Evolutionary conservation across 352 stramenopile species (phyloP).

Genomic region (Globisporangium megalacanthum): DNA sequence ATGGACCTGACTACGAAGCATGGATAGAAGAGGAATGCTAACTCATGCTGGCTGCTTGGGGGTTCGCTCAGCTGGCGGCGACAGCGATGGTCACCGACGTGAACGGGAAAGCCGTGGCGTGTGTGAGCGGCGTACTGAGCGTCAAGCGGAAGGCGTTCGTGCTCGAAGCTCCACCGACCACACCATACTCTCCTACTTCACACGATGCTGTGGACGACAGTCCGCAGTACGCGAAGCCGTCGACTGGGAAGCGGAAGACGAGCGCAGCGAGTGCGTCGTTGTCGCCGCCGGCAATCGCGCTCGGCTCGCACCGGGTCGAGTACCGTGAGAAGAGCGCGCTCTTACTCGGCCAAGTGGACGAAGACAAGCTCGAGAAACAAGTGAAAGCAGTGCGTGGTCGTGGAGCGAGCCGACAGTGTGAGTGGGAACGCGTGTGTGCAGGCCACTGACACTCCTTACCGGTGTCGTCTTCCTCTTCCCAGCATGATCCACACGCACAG

Average conservation of each 20-base stretch:
- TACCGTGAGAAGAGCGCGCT: constrained; percentile 57
- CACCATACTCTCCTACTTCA: neutral
- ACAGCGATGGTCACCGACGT: constrained; percentile 59
- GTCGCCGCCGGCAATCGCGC: neutral
- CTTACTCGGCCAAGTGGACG: constrained; percentile 65
- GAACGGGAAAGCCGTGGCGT: constrained; percentile 61
- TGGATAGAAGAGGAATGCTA: no score
- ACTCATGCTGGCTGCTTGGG: neutral
- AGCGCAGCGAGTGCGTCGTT: constrained; percentile 4
- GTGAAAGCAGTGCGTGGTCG: constrained; percentile 49
- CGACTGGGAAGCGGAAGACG: constrained; percentile 11
- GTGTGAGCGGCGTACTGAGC: constrained; percentile 47
- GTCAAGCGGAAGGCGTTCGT: constrained; percentile 60
- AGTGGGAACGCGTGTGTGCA: no score
- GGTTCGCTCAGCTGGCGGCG: constrained; percentile 35
- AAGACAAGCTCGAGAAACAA: constrained; percentile 73
- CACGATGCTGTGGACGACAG: neutral
- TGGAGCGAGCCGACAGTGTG: neutral
- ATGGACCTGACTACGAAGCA: no score
- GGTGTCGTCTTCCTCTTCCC: neutral
- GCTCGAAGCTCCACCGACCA: constrained; percentile 23
- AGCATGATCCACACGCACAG: constrained; percentile 64
- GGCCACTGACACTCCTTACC: neutral
- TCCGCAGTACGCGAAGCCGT: neutral
- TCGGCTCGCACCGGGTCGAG: constrained; percentile 27